Evolutionary conservation across 2,329 filamentous ascomycete genomes (phyloP).

Genomic region (Trichoderma brevicompactum): DNA sequence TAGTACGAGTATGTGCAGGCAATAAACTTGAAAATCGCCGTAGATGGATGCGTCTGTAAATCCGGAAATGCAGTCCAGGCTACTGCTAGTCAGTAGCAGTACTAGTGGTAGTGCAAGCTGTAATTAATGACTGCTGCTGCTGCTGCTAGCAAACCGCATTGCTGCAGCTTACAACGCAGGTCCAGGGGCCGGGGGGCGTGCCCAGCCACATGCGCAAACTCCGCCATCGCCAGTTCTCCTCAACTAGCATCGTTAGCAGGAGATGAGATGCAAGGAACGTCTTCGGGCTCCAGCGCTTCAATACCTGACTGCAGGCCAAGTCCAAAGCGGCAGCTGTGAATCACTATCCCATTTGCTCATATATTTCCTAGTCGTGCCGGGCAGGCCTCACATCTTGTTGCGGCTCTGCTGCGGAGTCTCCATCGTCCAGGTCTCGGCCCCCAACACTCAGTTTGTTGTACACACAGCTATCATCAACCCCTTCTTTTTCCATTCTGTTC

Average conservation of each 20-base stretch:
- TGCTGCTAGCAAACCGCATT: not conserved
- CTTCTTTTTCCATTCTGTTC: not conserved
- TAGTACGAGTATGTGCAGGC: too few relatives aligned
- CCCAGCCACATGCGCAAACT: constrained; percentile 18
- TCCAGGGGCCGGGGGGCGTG: constrained; percentile 1
- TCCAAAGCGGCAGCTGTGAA: not conserved
- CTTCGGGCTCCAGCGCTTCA: not conserved
- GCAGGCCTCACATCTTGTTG: not conserved
- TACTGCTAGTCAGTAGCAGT: too few relatives aligned
- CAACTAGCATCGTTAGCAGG: too few relatives aligned
- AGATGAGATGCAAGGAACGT: too few relatives aligned
- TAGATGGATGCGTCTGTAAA: too few relatives aligned
- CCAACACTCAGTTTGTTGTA: not conserved
- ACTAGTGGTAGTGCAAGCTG: too few relatives aligned
- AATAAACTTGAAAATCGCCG: too few relatives aligned
- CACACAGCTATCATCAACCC: not conserved
- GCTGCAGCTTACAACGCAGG: constrained; percentile 20
- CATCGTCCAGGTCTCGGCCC: not conserved
- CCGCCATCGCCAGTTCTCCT: too few relatives aligned
- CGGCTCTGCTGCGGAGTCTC: constrained; percentile 2
- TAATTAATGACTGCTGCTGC: not conserved
- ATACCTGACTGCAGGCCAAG: constrained; percentile 9
- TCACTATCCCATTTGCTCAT: constrained; percentile 13
- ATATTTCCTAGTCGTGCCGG: constrained; percentile 6
- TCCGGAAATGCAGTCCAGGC: too few relatives aligned